Evolutionary conservation across 1,284 basidiomycete species (phyloP).

Genomic region (Leccinum cinnamomeum): DNA sequence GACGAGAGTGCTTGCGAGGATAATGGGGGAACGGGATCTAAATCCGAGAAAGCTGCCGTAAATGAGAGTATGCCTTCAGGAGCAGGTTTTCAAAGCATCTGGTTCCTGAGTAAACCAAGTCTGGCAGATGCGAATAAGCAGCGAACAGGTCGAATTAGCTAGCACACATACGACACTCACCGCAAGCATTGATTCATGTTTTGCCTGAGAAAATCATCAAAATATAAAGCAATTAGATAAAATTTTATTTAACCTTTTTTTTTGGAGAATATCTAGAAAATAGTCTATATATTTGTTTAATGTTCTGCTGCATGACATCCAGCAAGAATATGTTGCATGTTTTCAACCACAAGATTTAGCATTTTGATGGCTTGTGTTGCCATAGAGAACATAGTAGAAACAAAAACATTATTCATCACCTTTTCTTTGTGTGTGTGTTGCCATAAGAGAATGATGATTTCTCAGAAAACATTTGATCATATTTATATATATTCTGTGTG

Average conservation of each 20-base stretch:
- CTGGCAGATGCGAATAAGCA: conserved; percentile 42
- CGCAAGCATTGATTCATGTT: background rate
- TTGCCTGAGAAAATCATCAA: background rate
- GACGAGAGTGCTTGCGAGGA: conserved; percentile 53
- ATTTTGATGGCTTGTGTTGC: background rate
- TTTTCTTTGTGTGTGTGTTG: background rate
- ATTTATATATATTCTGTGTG: background rate
- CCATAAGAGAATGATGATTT: background rate
- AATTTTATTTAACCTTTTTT: background rate
- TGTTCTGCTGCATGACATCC: background rate
- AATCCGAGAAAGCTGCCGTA: conserved; percentile 42
- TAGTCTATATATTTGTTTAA: background rate
- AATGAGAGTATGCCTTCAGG: conserved; percentile 59
- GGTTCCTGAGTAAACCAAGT: conserved; percentile 81
- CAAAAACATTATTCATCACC: background rate
- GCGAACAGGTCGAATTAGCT: background rate
- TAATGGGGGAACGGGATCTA: conserved; percentile 50
- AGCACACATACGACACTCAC: conserved; percentile 62
- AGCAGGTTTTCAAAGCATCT: conserved; percentile 61
- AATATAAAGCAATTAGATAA: background rate
- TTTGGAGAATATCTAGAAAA: background rate
- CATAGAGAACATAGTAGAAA: background rate
- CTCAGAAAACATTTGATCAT: background rate
- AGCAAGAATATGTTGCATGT: background rate
- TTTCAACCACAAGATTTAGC: background rate